Percentiles rank a stretch among this genome's conserved stretches.
phyloP scores from a whole-genome alignment of 1,284 basidiomycete genomes.

The Ceratobasidium sp. region DNA sequence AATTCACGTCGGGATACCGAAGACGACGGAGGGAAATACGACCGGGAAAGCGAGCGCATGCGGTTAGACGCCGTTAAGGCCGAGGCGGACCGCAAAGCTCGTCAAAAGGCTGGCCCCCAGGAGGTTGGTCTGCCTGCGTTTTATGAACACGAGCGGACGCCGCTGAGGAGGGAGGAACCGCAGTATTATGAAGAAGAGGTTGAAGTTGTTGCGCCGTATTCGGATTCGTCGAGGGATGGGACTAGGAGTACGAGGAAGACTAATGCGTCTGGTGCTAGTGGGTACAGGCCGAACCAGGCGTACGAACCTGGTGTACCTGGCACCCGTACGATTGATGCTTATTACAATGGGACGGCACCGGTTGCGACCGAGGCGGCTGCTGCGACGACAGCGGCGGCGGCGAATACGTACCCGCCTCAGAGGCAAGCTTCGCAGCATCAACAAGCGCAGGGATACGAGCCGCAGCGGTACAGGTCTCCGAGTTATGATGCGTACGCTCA shows the following conservation, averaged over 20 bases:
- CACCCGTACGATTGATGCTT: constrained; percentile 79
- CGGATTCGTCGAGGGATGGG: constrained; percentile 55
- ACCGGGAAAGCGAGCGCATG: constrained; percentile 66
- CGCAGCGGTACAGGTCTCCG: constrained; percentile 22
- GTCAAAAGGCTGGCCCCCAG: constrained; percentile 64
- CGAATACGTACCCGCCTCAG: constrained; percentile 35
- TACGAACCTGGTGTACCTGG: constrained; percentile 75
- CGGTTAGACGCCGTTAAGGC: constrained; percentile 85
- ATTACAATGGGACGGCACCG: constrained; percentile 61
- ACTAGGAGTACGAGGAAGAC: constrained; percentile 52
- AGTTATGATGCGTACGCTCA: constrained; percentile 4
- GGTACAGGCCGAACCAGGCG: constrained; percentile 61
- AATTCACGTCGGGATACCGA: constrained; percentile 48
- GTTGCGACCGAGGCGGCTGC: constrained; percentile 27
- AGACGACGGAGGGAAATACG: constrained; percentile 54
- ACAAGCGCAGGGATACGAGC: constrained; percentile 10
- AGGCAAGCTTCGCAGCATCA: constrained; percentile 13
- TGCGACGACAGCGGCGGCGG: background rate
- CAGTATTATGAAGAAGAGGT: constrained; percentile 50
- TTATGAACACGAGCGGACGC: constrained; percentile 70
- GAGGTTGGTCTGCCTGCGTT: constrained; percentile 82
- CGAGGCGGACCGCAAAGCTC: constrained; percentile 82
- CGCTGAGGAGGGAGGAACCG: constrained; percentile 67
- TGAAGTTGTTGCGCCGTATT: constrained; percentile 42
- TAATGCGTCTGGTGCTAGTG: background rate